A percentile compares a stretch with the other conserved stretches of the same genome.
Evolutionary conservation across 129 eudicot species (phyloP).

Genomic region (Deinandra increscens): DNA sequence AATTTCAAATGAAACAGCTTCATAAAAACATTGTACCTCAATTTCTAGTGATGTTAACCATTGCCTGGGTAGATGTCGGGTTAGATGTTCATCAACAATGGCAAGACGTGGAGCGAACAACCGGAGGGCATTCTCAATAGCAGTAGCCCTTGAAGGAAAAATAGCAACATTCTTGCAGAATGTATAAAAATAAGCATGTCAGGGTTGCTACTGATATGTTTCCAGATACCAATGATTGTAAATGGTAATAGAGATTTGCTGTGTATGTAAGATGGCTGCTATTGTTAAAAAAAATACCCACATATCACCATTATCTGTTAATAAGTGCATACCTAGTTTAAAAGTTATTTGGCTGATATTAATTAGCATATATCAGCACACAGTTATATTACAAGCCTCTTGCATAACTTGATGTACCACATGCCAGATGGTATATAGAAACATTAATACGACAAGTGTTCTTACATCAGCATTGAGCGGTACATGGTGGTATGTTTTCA

Average conservation of each 20-base stretch:
- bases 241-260: neutral
- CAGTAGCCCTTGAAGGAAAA: slow-evolving; percentile 94
- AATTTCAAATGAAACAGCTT: neutral
- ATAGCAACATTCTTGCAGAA: slow-evolving; percentile 78
- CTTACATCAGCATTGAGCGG: slow-evolving; percentile 86
- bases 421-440: neutral
- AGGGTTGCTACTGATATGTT: slow-evolving; percentile 17
- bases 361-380: neutral
- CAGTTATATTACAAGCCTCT: slow-evolving; percentile 6
- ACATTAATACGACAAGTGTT: slow-evolving; percentile 1
- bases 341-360: neutral
- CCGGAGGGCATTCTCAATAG: slow-evolving; percentile 81
- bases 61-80: slow-evolving; percentile 67
- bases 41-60: slow-evolving; percentile 86
- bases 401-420: neutral
- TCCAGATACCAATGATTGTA: neutral
- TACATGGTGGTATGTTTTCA: slow-evolving; percentile 84
- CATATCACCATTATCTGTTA: neutral
- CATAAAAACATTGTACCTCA: slow-evolving; percentile 44
- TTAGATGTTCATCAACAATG: slow-evolving; percentile 89
- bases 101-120: slow-evolving; percentile 89
- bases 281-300: slow-evolving; percentile 4
- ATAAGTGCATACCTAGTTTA: neutral
- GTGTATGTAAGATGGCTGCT: slow-evolving; percentile 14
- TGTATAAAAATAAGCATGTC: slow-evolving; percentile 16